Evolutionary conservation across 352 stramenopile genomes (phyloP).

Genomic region (Pythium utonaiense): DNA sequence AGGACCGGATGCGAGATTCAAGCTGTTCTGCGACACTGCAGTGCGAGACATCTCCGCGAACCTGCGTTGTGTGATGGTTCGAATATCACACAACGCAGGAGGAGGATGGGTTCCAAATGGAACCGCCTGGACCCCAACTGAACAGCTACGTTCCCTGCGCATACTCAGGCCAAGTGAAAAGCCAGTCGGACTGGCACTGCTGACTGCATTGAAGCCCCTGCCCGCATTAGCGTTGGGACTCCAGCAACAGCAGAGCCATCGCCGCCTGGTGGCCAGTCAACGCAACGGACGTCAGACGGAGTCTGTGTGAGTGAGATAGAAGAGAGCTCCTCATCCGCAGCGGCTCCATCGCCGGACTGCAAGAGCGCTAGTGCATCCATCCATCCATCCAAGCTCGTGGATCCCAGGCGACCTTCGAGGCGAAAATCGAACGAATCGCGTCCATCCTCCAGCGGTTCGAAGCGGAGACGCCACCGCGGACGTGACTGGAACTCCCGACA

Average conservation of each 20-base stretch:
- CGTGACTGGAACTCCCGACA: too few species aligned
- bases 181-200: not conserved
- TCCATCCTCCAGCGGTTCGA: not conserved
- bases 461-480: too few species aligned
- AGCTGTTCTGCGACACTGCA: not conserved
- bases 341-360: too few species aligned
- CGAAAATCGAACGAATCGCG: conserved; percentile 24
- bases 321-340: too few species aligned
- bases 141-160: not conserved
- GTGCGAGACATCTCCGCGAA: not conserved
- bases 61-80: not conserved
- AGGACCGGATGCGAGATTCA: not conserved
- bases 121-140: not conserved
- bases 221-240: too few species aligned
- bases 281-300: not conserved
- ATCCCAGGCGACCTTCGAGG: not conserved
- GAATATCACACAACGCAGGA: conserved; percentile 2
- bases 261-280: not conserved
- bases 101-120: conserved; percentile 8
- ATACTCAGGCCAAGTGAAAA: conserved; percentile 3
- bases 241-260: not conserved
- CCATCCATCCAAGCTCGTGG: not conserved
- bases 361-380: not conserved
- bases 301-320: too few species aligned
- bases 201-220: not conserved